Conservation (phyloP, 176 grass and related monocot species). For the Lolium multiflorum region DNA sequence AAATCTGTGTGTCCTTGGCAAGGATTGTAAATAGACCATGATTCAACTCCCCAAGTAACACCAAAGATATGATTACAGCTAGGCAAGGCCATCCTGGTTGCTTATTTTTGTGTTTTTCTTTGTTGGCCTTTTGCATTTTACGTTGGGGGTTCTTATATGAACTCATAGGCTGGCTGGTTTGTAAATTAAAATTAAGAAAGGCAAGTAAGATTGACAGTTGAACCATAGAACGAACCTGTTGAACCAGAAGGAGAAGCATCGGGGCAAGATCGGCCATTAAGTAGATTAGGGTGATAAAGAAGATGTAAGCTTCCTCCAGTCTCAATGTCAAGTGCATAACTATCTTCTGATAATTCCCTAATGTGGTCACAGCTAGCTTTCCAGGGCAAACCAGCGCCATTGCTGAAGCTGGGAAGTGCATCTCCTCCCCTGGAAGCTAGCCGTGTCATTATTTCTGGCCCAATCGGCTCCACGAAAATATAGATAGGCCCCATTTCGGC, state of each 20-base stretch:
- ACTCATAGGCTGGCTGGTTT: background rate
- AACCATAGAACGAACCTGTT: slow-evolving; percentile 67
- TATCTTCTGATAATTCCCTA: slow-evolving; percentile 70
- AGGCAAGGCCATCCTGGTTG: slow-evolving; percentile 1
- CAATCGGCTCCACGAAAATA: slow-evolving; percentile 90
- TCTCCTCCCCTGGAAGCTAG: slow-evolving; percentile 88
- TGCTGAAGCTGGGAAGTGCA: slow-evolving; percentile 77
- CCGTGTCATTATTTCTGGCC: slow-evolving; percentile 76
- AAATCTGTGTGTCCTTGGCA: slow-evolving; percentile 14
- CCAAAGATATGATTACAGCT: slow-evolving; percentile 30
- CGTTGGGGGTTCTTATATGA: slow-evolving; percentile 18
- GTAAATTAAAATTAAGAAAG: slow-evolving; percentile 17
- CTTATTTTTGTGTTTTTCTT: slow-evolving; percentile 13
- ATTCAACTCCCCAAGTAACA: slow-evolving; percentile 41
- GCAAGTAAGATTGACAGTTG: slow-evolving; percentile 14
- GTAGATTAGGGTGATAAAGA: slow-evolving; percentile 85
- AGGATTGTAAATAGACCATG: slow-evolving; percentile 17
- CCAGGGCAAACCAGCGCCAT: slow-evolving; percentile 85
- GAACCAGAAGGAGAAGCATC: slow-evolving; percentile 92
- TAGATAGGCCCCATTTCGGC: slow-evolving; percentile 96
- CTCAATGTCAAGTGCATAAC: slow-evolving; percentile 67
- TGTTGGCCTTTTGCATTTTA: slow-evolving; percentile 1
- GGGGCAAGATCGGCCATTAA: slow-evolving; percentile 79
- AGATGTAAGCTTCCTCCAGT: slow-evolving; percentile 79
- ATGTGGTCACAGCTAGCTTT: slow-evolving; percentile 65